Conservation (phyloP, 1,284 basidiomycete species). For the Cutaneotrichosporon curvatum region DNA sequence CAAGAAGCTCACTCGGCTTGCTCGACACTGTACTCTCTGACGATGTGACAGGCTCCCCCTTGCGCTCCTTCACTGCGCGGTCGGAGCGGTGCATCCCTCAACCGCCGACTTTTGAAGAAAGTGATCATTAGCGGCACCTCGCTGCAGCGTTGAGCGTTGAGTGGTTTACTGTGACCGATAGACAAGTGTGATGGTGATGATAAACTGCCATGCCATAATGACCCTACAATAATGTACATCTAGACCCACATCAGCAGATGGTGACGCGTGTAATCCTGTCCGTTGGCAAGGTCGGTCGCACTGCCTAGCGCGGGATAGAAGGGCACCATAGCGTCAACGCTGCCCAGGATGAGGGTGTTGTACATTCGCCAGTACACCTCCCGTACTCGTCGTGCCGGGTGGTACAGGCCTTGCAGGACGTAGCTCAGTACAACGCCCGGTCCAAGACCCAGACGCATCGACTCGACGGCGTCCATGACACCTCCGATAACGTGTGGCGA, state of each 20-base stretch:
- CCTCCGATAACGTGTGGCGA: conserved; percentile 96
- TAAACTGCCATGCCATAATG: neutral
- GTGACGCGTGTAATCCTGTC: conserved; percentile 76
- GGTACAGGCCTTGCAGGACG: conserved; percentile 85
- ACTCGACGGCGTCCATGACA: conserved; percentile 93
- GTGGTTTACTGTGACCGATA: too few relatives aligned
- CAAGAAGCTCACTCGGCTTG: too few relatives aligned
- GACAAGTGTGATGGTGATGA: too few relatives aligned
- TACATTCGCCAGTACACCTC: conserved; percentile 94
- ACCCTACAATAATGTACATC: neutral
- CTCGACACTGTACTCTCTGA: too few relatives aligned
- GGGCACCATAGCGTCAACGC: conserved; percentile 80
- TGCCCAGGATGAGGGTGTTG: conserved; percentile 76
- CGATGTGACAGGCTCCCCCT: too few relatives aligned
- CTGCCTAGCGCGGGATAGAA: conserved; percentile 89
- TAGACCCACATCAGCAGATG: conserved; percentile 57
- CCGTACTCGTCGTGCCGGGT: conserved; percentile 90
- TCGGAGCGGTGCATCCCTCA: too few relatives aligned
- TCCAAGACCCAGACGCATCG: conserved; percentile 90
- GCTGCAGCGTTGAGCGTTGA: too few relatives aligned
- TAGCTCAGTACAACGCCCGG: conserved; percentile 76
- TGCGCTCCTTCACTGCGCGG: too few relatives aligned
- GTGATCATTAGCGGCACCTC: too few relatives aligned
- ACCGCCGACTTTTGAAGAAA: too few relatives aligned
- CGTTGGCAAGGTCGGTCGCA: conserved; percentile 66